Evolutionary conservation across 768 basidiomycete genomes (phyloP), one percentile per base, ranked within the genome.

Genomic region (Lactarius psammicola): DNA sequence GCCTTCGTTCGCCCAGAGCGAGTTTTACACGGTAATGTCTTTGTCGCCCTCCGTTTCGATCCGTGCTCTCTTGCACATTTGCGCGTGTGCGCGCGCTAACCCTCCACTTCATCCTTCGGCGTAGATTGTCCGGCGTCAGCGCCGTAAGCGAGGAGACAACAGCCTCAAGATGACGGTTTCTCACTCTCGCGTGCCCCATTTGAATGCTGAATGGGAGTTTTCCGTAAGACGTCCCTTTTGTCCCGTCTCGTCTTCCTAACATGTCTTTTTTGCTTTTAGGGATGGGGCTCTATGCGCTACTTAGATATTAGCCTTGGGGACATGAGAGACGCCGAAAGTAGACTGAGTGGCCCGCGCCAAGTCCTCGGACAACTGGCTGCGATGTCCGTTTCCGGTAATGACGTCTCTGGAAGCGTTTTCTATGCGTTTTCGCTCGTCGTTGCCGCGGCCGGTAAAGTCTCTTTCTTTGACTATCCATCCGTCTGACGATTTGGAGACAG

Each of bases 271-370:
- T 30, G 5, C 33, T 15, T 51, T 26, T 40, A 71, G 70, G 69
- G 69, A 62, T 71, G 68, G 69, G 68, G 70, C 5, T 63, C 62
- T 6, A 62, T 70, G 64, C 61, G 67, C 18, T 70, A 70, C 54
- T n/a, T 65, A 11, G 67, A 68, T 38, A 68, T 70, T 13, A 56
- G 60, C 17, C 58, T n/a, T 8, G 44, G 56, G n/a, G 49, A 51
- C 13, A 17, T 64, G 49, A 46, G 44, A 20, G 56, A 64, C 26
- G 69, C 67, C 4, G 69, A 62, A 60, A 49, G 38, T 30, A 40
- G 60, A 18, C 23, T 65, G 5, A 53, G 54, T 2, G 51, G 23
- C 18, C 67, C 67, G 28, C 49, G 49, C 7, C 51, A 63, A 11
- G 34, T 68, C 34, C 69, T 70, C 34, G 56, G 69, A n/a, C 56